Base-by-base conservation (phyloP, 192 early-diverging fungal species). In the Fimicolochytrium jonesii region DNA sequence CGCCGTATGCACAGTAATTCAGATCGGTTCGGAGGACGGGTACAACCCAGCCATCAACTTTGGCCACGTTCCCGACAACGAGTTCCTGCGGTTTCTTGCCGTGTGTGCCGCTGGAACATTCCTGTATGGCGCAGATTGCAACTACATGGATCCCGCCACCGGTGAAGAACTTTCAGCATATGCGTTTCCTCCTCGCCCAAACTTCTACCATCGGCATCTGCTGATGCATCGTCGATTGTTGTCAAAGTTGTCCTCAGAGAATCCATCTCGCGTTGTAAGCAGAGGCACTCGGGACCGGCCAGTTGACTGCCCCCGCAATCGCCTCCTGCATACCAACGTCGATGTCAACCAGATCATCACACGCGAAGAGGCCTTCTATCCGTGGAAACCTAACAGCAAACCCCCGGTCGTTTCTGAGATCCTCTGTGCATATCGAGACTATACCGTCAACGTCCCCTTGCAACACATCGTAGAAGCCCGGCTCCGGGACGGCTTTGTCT, bases 1-100 rank as follows among this genome's bases (percentile, higher is more conserved):
- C 28, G 72, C 72, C 1, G 31, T 61, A 23, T 69, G 80, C 42
- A 71, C 70, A 3, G 56, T 80, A 34, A 74, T 83, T 36, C 81
- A 83, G 66, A 63, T 76, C 28, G 81, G 81, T 4, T 76, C 75
- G 2, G 42, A 29, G 20, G 25, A 48, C 10, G 81, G 81, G 2
- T 83, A 73, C 67, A 56, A 53, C 25, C 75, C 77, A 2, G 51
- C 43, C 2, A 70, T 72, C 20, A 77, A 78, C 43, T 74, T 76
- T 60, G 81, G 81, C 10, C 70, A 77, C 45, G 74, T 83, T 25
- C 58, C 75, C 9, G 73, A 83, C 62, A 77, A 74, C 46, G 81
- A 83, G 44, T 75, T 72, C 20, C 59, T 83, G 23, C 45, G 73
- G 0, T 80, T 80, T 56, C 39, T 83, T 6, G 75, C 74, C 17